Conservation (phyloP, 2,329 filamentous ascomycete genomes). For the Aaosphaeria pasadenensis region DNA sequence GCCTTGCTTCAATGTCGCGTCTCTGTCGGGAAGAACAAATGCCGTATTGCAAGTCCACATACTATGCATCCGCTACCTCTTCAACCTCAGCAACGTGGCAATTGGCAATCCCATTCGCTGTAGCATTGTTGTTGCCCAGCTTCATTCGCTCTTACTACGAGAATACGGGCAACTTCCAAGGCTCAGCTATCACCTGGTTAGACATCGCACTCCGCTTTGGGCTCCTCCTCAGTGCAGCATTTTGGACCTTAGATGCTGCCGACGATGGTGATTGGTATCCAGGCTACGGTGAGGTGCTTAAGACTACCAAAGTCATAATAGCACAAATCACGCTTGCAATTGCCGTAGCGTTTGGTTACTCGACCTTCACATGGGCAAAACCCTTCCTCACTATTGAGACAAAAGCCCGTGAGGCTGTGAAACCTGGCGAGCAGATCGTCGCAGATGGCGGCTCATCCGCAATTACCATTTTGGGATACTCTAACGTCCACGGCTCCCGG, state of each 20-base stretch:
- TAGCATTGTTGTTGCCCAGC: constrained; percentile 68
- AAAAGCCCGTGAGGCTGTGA: constrained; percentile 10
- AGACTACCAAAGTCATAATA: constrained; percentile 70
- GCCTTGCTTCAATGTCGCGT: constrained; percentile 80
- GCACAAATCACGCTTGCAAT: constrained; percentile 79
- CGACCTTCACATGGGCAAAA: constrained; percentile 80
- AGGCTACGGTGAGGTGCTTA: constrained; percentile 53
- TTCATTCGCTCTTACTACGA: constrained; percentile 77
- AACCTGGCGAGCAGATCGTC: constrained; percentile 24
- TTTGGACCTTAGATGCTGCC: constrained; percentile 87
- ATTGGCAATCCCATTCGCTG: constrained; percentile 72
- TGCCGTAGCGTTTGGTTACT: constrained; percentile 77
- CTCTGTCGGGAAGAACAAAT: constrained; percentile 98
- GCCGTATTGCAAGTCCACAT: constrained; percentile 92
- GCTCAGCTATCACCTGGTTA: constrained; percentile 81
- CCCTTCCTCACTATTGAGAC: constrained; percentile 74
- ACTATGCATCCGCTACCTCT: constrained; percentile 87
- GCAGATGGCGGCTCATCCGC: constrained; percentile 30
- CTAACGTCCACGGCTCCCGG: constrained; percentile 86
- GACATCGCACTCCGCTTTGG: constrained; percentile 74
- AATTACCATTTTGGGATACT: constrained; percentile 84
- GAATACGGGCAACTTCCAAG: constrained; percentile 83
- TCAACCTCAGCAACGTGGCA: constrained; percentile 94
- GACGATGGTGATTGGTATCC: constrained; percentile 82
- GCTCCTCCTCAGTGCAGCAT: constrained; percentile 71